Percentiles rank a stretch among this genome's conserved stretches.
These are phyloP conservation scores for Blastobotrys proliferans DNA, from an alignment of 1,139 yeast genomes.

Conservation along the genomic window DNA sequence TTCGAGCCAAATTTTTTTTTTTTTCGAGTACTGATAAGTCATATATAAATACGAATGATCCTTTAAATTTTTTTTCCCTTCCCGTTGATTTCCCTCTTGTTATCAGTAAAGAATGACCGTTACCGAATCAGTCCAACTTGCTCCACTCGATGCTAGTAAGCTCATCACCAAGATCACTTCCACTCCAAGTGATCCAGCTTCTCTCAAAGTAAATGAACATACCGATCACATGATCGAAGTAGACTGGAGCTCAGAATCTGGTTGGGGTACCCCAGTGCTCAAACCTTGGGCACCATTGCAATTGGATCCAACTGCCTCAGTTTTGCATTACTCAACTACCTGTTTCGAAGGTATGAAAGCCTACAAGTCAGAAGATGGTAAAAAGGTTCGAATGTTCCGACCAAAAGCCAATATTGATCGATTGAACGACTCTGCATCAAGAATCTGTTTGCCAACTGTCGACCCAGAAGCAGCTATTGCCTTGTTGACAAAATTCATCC, in stretches of 20 bases:
- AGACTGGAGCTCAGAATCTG: constrained; percentile 37
- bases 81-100: too few relatives aligned
- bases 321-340: constrained; percentile 34
- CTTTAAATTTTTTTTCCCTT: too few relatives aligned
- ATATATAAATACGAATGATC: too few relatives aligned
- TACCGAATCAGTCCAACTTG: too few relatives aligned
- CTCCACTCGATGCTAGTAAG: constrained; percentile 9
- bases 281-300: constrained; percentile 39
- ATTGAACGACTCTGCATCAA: constrained; percentile 40
- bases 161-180: constrained; percentile 14
- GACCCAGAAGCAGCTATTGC: constrained; percentile 40
- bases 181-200: constrained; percentile 9
- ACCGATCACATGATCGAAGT: constrained; percentile 45
- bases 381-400: constrained; percentile 39
- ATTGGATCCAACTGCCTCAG: constrained; percentile 32
- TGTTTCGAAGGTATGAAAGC: constrained; percentile 38
- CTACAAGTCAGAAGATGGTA: constrained; percentile 32
- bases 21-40: too few relatives aligned
- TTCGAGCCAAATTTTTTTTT: too few relatives aligned
- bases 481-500: constrained; percentile 37
- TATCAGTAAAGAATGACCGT: too few relatives aligned
- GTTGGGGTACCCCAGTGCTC: constrained; percentile 42
- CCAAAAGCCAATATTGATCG: constrained; percentile 42
- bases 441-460: constrained; percentile 41
- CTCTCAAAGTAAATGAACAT: constrained; percentile 11